Base-by-base conservation (phyloP, 768 basidiomycete species). In the Pisolithus microcarpus region DNA sequence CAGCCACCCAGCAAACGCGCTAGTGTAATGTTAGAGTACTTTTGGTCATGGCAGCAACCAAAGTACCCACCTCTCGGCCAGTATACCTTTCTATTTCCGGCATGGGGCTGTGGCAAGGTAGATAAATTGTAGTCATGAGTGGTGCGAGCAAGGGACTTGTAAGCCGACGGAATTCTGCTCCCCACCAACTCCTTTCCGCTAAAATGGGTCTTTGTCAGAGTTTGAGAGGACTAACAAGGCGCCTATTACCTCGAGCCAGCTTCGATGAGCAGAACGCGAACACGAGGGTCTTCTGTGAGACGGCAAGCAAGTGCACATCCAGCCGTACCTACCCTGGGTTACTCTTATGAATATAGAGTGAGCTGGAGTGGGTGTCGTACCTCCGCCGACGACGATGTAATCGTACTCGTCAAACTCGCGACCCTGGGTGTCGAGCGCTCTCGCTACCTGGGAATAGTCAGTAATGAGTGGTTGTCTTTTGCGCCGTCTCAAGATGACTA, bases 1-100 rank as follows among this genome's bases (percentile, higher is more conserved):
- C 86, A 88, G 60, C 86, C 86, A 21, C 86, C 86, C 6, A 89
- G 74, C 61, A 88, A 70, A 59, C 80, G 85, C 1, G 68, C 85
- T 86, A 3, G 34, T 7, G 23, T 19, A 19, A 7, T 18, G 36
- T 19, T 6, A 39, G 43, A 37, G 38, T 31, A 30, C 42, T 24
- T 7, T 30, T 53, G 50, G 26, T 7, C n/a, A n/a, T 15, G 30
- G 5, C 4, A 26, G 23, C 24, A 7, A 6, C 23, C 30, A 46
- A n/a, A 38, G n/a, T 7, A 56, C 64, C 7, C 57, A 83, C 85
- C 85, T 69, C 86, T 70, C 0, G 86, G 85, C 80, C 82, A 87
- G 49, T 71, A 82, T 37, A 73, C 70, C 53, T 66, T 70, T 58
- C 69, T 70, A 18, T 74, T 73, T 31, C 67, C 70, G 2, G 79